phyloP scores from a whole-genome alignment of 2,329 filamentous ascomycete species.

The Simplicillium aogashimaense region DNA sequence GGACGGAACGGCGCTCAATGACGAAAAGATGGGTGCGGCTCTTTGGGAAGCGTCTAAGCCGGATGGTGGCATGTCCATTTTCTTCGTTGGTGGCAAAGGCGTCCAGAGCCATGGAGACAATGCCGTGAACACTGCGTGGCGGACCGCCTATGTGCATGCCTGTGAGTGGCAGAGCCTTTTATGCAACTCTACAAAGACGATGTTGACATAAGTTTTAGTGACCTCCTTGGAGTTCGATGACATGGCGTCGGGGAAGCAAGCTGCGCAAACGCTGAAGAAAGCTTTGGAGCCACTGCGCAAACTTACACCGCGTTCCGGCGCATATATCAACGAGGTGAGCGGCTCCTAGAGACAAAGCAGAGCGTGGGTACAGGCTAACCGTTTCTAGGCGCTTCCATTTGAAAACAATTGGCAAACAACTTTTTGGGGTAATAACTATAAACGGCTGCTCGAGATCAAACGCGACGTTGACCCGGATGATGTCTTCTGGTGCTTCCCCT shows the following conservation, averaged over 20 bases:
- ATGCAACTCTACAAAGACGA: neutral
- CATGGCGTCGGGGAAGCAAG: slow-evolving; percentile 14
- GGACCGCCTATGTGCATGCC: slow-evolving; percentile 26
- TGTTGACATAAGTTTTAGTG: slow-evolving; percentile 15
- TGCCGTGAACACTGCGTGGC: slow-evolving; percentile 35
- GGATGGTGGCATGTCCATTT: slow-evolving; percentile 13
- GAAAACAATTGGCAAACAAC: slow-evolving; percentile 26
- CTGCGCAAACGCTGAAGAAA: slow-evolving; percentile 15
- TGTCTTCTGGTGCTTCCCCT: slow-evolving; percentile 37
- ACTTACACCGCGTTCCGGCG: slow-evolving; percentile 28
- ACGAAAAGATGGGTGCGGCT: slow-evolving; percentile 25
- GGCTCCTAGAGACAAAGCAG: neutral
- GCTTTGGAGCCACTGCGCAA: slow-evolving; percentile 24
- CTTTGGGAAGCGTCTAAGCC: slow-evolving; percentile 22
- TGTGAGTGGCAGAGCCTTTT: slow-evolving; percentile 15
- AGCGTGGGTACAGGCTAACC: rapidly evolving
- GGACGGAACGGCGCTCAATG: slow-evolving; percentile 22
- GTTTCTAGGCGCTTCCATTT: slow-evolving; percentile 20
- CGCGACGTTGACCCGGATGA: slow-evolving; percentile 32
- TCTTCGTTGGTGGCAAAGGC: slow-evolving; percentile 31
- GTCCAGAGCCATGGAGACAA: slow-evolving; percentile 30
- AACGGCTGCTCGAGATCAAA: slow-evolving; percentile 33
- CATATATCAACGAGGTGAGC: slow-evolving; percentile 36
- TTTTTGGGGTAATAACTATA: slow-evolving; percentile 37
- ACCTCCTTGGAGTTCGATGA: slow-evolving; percentile 21